These are phyloP conservation scores for Cyberlindnera suaveolens DNA, from an alignment of 805 yeast species.

Conservation along the genomic window DNA sequence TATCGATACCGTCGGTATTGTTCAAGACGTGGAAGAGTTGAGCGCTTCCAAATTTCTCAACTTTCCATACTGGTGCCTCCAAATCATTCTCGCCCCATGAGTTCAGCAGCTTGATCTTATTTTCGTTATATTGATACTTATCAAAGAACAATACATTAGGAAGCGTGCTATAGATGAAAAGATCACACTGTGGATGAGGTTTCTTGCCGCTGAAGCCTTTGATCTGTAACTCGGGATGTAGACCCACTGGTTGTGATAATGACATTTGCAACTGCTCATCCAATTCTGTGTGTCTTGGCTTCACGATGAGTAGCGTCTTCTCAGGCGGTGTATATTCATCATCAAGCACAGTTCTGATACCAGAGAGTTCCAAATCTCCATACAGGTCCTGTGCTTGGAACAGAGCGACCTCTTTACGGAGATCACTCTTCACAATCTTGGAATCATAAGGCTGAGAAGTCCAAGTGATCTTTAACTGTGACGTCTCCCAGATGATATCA, in stretches of 20 bases:
- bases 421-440: conserved; percentile 3
- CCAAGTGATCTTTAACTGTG: conserved; percentile 14
- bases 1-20: conserved; percentile 22
- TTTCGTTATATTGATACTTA: conserved; percentile 41
- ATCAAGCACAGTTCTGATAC: conserved; percentile 15
- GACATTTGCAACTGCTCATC: conserved; percentile 8
- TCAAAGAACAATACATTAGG: conserved; percentile 48
- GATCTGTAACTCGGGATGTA: conserved; percentile 30
- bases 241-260: conserved; percentile 26
- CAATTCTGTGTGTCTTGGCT: conserved; percentile 16
- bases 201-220: conserved; percentile 6
- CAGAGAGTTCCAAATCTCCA: conserved; percentile 19
- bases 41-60: conserved; percentile 40
- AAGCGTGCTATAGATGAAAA: conserved; percentile 36
- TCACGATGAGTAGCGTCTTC: conserved; percentile 18
- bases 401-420: conserved; percentile 20
- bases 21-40: conserved; percentile 33
- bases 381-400: conserved; percentile 12
- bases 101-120: conserved; percentile 27
- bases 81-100: conserved; percentile 52
- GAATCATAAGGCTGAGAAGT: conserved; percentile 17
- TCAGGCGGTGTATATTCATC: conserved; percentile 17
- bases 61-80: conserved; percentile 48
- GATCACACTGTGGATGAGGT: conserved; percentile 30
- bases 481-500: conserved; percentile 14